A percentile compares a stretch with the other conserved stretches of the same genome.
Evolutionary conservation across 805 yeast species (phyloP).

Genomic region (Kazachstania viticola): DNA sequence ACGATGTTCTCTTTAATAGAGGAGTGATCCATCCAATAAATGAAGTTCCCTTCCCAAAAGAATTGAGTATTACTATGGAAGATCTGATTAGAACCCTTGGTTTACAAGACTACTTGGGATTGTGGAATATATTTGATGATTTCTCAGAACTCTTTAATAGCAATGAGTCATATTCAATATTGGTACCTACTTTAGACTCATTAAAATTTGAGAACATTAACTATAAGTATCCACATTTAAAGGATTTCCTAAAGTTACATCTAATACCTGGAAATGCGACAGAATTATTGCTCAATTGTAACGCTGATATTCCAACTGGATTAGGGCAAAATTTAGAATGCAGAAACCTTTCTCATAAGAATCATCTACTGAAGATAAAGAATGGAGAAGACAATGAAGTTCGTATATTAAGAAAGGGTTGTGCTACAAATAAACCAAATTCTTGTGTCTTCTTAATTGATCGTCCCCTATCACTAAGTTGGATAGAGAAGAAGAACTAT

Average conservation of each 20-base stretch:
- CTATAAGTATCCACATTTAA: slow-evolving; percentile 31
- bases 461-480: slow-evolving; percentile 49
- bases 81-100: slow-evolving; percentile 50
- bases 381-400: slow-evolving; percentile 49
- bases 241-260: slow-evolving; percentile 54
- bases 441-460: slow-evolving; percentile 57
- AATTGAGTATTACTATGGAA: slow-evolving; percentile 38
- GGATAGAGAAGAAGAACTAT: slow-evolving; percentile 45
- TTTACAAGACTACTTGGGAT: slow-evolving; percentile 34
- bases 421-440: slow-evolving; percentile 31
- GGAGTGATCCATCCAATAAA: slow-evolving; percentile 75
- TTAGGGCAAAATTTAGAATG: slow-evolving; percentile 34
- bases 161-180: slow-evolving; percentile 41
- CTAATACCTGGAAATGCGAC: slow-evolving; percentile 50
- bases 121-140: slow-evolving; percentile 35
- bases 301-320: slow-evolving; percentile 32
- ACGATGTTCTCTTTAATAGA: slow-evolving; percentile 65
- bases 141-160: slow-evolving; percentile 32
- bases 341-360: slow-evolving; percentile 29
- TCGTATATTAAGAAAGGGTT: slow-evolving; percentile 48
- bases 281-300: slow-evolving; percentile 37
- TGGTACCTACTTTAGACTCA: slow-evolving; percentile 59
- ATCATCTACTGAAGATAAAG: slow-evolving; percentile 30
- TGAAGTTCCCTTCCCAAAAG: slow-evolving; percentile 44
- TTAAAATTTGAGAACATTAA: slow-evolving; percentile 41